These are phyloP conservation scores for Collybia sordida DNA, from an alignment of 768 basidiomycete species.

Conservation along the genomic window DNA sequence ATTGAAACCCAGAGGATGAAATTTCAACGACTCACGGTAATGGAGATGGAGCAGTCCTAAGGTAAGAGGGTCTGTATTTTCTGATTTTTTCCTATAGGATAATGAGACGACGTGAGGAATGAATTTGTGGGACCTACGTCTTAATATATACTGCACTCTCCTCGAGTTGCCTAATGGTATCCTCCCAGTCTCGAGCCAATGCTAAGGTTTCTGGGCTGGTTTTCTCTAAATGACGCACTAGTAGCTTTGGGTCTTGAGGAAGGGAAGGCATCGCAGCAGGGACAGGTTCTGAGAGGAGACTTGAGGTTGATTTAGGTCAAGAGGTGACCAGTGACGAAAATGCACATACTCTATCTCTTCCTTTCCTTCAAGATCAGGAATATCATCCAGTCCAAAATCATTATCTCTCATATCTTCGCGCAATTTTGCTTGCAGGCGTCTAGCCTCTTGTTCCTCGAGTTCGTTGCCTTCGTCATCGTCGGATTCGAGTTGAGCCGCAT, in stretches of 20 bases:
- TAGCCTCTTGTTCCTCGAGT: constrained; percentile 87
- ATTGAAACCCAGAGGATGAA: background rate
- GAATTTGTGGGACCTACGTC: constrained; percentile 37
- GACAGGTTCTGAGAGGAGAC: constrained; percentile 36
- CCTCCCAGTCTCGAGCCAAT: constrained; percentile 82
- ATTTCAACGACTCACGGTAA: constrained; percentile 65
- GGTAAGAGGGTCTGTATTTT: constrained; percentile 50
- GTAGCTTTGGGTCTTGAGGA: constrained; percentile 56
- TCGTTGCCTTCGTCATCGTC: constrained; percentile 89
- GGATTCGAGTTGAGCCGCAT: constrained; percentile 76
- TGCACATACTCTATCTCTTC: constrained; percentile 32
- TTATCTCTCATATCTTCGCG: constrained; percentile 70
- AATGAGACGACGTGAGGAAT: background rate
- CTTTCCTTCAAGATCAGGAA: constrained; percentile 35
- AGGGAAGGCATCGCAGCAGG: constrained; percentile 32
- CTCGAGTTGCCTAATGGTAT: constrained; percentile 54
- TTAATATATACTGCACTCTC: constrained; percentile 53
- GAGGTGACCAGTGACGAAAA: background rate
- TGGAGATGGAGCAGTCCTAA: constrained; percentile 80
- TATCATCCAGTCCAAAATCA: constrained; percentile 82
- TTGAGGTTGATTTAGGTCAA: constrained; percentile 15
- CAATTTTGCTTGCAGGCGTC: constrained; percentile 71
- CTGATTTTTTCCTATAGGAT: constrained; percentile 43
- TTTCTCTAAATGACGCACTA: constrained; percentile 71
- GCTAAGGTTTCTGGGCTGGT: constrained; percentile 78